Evolutionary conservation across 2,329 filamentous ascomycete species (phyloP).

Genomic region (Pestalotiopsis sp.): DNA sequence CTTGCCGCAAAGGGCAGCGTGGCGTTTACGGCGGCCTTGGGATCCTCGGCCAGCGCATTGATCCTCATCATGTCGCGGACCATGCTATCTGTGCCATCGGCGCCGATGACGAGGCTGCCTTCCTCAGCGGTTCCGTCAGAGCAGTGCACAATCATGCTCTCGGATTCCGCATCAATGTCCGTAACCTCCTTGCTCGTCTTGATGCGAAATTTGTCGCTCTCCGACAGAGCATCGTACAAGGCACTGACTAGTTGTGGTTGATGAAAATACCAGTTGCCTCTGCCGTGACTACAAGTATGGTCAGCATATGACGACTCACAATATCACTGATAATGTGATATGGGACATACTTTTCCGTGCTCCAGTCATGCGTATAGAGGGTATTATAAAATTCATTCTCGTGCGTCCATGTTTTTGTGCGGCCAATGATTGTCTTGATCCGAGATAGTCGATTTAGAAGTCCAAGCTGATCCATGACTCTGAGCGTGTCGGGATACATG

Average conservation of each 20-base stretch:
- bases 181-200: background rate
- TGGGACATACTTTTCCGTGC: background rate
- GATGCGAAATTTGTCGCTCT: background rate
- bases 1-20: background rate
- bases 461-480: slow-evolving; percentile 10
- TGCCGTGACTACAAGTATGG: background rate
- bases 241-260: background rate
- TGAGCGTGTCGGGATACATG: background rate
- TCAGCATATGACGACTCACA: background rate
- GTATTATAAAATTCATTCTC: background rate
- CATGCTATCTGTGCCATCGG: background rate
- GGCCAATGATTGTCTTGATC: background rate
- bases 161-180: background rate
- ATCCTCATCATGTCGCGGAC: slow-evolving; percentile 1
- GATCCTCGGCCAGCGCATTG: background rate
- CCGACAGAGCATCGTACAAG: background rate
- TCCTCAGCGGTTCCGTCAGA: background rate
- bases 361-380: background rate
- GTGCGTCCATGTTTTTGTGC: background rate
- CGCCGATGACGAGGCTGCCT: background rate
- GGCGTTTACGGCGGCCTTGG: background rate
- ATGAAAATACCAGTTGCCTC: background rate
- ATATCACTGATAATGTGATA: too few relatives aligned
- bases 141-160: background rate
- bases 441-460: background rate